Evolutionary conservation across 1,139 yeast species (phyloP), one percentile per base, ranked within the genome.

Genomic region (Suhomyces bokatorum): DNA sequence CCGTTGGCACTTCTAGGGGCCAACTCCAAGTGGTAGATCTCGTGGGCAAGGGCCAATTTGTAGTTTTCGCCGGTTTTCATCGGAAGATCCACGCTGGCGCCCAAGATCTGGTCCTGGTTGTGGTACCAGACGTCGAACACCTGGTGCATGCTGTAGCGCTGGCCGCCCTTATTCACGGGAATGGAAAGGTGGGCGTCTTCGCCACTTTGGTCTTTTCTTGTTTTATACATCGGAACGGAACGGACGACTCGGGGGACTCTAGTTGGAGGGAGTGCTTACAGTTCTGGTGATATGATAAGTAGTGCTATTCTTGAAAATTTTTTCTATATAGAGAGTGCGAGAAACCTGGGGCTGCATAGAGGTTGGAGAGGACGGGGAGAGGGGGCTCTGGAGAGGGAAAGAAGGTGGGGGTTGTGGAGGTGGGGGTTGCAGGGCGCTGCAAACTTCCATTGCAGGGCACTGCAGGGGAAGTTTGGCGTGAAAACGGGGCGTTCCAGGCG

Each of bases 121-220:
- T 70, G 66, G 29, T 69, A 63, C 78, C 83, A 82, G 15, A 81
- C 75, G 32, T 72, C 67, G 48, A 82, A 70, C 51, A 82, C 75
- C 50, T 82, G 81, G 30, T 75, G 73, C 61, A 80, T 67, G 12
- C 78, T 57, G 53, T 82, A 82, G 38, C 63, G 57, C 50, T 68
- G 63, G 39, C 75, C 63, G 22, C 64, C 69, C 44, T 61, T 63
- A 52, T 74, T 74, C 32, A 66, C 59, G 10, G 76, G 75, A 39
- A 73, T 69, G 41, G 66, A 57, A 35, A 39, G 35, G 32, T 31
- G 37, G 36, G 35, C 42, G 13, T 40, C 43, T 26, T 45, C 46
- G 44, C 37, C 47, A 32, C 28, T 33, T 31, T 6, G 17, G 24
- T 37, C 44, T 38, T 44, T 44, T 41, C 47, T 41, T 17, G 47